These are phyloP conservation scores for Prunus campanulata DNA, from an alignment of 306 rosid genomes.

Conservation along the genomic window DNA sequence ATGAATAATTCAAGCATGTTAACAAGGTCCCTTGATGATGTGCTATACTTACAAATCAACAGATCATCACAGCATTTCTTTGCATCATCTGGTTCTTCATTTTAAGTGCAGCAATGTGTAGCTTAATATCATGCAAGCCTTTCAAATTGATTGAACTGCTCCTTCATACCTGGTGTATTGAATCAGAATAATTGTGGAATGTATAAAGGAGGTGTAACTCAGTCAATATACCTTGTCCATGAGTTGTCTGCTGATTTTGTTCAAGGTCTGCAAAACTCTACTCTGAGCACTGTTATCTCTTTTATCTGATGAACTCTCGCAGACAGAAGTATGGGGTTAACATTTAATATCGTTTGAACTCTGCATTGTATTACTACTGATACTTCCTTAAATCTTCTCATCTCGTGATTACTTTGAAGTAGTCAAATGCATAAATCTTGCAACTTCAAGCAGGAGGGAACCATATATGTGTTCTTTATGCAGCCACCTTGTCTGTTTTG, in stretches of 20 bases:
- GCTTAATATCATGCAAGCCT: background rate
- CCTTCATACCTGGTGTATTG: background rate
- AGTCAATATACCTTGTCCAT: background rate
- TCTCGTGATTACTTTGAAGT: background rate
- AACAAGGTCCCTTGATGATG: no score
- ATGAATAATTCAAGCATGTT: no score
- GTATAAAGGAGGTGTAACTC: no score
- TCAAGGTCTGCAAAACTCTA: background rate
- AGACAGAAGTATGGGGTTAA: background rate
- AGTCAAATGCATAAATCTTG: background rate
- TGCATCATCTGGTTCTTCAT: background rate
- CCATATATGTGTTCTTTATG: background rate
- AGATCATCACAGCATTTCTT: background rate
- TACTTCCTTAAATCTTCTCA: background rate
- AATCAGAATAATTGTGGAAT: background rate
- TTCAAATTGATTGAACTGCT: background rate
- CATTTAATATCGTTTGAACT: background rate
- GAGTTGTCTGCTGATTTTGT: background rate
- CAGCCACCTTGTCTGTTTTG: background rate
- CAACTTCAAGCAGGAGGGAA: background rate
- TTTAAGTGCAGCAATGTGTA: background rate
- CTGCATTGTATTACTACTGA: background rate
- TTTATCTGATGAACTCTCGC: background rate
- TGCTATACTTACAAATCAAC: background rate
- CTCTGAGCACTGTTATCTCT: background rate